A percentile compares a stretch with the other conserved stretches of the same genome.
phyloP scores from a whole-genome alignment of 129 eudicot genomes.

The Flaveria bidentis region DNA sequence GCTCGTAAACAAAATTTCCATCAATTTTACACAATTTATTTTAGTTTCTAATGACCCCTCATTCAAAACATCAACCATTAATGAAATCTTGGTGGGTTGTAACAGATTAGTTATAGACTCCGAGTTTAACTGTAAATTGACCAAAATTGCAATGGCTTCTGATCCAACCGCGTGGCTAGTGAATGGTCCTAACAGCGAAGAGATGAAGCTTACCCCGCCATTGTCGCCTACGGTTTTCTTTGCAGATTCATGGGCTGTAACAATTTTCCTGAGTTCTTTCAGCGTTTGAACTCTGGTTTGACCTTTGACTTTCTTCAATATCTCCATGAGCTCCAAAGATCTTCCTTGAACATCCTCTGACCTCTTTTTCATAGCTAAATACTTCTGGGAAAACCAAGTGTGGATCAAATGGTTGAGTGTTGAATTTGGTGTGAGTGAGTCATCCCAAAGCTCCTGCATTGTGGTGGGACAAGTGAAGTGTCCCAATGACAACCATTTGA shows the following conservation, averaged over 20 bases:
- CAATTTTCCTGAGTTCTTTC: background rate
- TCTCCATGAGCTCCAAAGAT: background rate
- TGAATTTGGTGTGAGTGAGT: conserved; percentile 2
- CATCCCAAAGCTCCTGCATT: conserved; percentile 15
- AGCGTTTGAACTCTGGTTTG: conserved; percentile 6
- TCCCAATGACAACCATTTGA: conserved; percentile 6
- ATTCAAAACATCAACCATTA: conserved; percentile 70
- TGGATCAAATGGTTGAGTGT: conserved; percentile 2
- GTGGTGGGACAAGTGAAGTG: conserved; percentile 13
- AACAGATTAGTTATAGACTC: conserved; percentile 35
- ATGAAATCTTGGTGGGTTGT: conserved; percentile 65
- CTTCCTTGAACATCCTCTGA: conserved; percentile 7
- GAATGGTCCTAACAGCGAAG: background rate
- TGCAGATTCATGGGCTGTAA: background rate
- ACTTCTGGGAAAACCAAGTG: background rate
- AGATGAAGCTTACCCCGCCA: conserved; percentile 13
- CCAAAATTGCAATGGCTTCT: conserved; percentile 3
- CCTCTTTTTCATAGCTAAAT: background rate
- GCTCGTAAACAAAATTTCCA: background rate
- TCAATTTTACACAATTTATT: conserved; percentile 29
- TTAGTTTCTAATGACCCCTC: conserved; percentile 77
- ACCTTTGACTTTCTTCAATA: background rate
- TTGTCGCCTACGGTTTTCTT: background rate
- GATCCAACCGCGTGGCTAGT: conserved; percentile 4
- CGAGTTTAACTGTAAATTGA: background rate